A percentile compares a stretch with the other conserved stretches of the same genome.
Conservation (phyloP, 169 alveolate genomes). For the Cryptosporidium sp. region DNA sequence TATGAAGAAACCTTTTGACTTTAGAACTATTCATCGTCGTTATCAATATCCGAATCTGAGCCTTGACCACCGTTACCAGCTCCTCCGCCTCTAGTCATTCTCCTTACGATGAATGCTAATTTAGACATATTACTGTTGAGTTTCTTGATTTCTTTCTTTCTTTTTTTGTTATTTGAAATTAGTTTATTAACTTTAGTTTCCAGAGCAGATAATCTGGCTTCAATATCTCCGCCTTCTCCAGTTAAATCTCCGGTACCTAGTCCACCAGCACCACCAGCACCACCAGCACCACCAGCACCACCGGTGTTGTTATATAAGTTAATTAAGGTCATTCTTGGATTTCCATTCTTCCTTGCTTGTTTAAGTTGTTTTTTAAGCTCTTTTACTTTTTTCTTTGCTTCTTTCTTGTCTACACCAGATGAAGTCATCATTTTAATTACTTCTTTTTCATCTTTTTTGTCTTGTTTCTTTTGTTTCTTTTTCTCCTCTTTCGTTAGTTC, state of each 20-base stretch:
- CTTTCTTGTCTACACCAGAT: slow-evolving; percentile 3
- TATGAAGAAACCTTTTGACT: background rate
- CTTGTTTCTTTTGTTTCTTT: slow-evolving; percentile 52
- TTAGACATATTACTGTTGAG: background rate
- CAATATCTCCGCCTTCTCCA: background rate
- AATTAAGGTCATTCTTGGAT: slow-evolving; percentile 24
- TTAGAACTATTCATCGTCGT: background rate
- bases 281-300: background rate
- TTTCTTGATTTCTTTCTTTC: background rate
- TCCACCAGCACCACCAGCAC: background rate
- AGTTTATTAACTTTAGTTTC: slow-evolving; percentile 2
- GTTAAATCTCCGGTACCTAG: background rate
- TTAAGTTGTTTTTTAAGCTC: slow-evolving; percentile 23
- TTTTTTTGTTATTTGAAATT: background rate
- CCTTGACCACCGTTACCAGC: background rate
- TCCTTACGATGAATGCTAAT: background rate
- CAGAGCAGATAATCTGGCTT: background rate
- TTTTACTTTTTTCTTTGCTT: slow-evolving; percentile 9
- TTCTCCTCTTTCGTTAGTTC: slow-evolving; percentile 36
- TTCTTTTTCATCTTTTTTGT: slow-evolving; percentile 11
- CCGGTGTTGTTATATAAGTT: background rate
- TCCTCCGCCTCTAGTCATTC: background rate
- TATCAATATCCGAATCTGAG: too few species aligned
- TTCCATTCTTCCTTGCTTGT: background rate
- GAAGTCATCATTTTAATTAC: background rate